Evolutionary conservation across 257 asterid genomes (phyloP).

Genomic region (Solanum commersonii): DNA sequence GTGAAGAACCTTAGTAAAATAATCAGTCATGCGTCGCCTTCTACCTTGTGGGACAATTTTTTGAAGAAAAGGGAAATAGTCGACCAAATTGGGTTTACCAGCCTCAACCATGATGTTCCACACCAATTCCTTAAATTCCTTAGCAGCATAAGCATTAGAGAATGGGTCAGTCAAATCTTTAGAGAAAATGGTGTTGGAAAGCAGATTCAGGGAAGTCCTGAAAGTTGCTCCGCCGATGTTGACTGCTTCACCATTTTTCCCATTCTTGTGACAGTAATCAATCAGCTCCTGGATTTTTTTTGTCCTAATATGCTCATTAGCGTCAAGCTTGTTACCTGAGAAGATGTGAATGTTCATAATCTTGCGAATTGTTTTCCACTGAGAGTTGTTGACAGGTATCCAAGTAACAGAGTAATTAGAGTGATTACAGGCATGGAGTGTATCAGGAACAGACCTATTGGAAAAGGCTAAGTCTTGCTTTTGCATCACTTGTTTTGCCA

Average conservation of each 20-base stretch:
- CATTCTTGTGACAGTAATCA: conserved; percentile 9
- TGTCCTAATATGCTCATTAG: conserved; percentile 36
- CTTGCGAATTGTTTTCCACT: conserved; percentile 32
- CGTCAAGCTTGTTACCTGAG: conserved; percentile 39
- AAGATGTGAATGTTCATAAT: not conserved
- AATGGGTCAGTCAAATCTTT: conserved; percentile 35
- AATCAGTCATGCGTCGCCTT: not conserved
- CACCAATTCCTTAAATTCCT: conserved; percentile 40
- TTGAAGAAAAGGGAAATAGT: conserved; percentile 36
- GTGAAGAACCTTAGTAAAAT: conserved; percentile 4
- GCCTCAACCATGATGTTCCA: conserved; percentile 20
- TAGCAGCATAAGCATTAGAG: conserved; percentile 29
- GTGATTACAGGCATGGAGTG: conserved; percentile 51
- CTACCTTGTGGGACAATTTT: conserved; percentile 40
- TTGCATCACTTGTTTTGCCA: conserved; percentile 58
- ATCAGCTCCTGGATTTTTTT: conserved; percentile 35
- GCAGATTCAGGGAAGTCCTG: conserved; percentile 26
- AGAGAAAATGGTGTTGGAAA: conserved; percentile 43
- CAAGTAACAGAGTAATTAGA: conserved; percentile 43
- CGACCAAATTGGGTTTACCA: conserved; percentile 29
- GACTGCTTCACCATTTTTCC: conserved; percentile 23
- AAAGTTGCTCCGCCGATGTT: conserved; percentile 13
- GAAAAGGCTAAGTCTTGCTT: conserved; percentile 61
- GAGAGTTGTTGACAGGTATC: conserved; percentile 41
- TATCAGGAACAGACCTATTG: conserved; percentile 32